phyloP scores from a whole-genome alignment of 768 basidiomycete species.

The Naematelia aurantialba region DNA sequence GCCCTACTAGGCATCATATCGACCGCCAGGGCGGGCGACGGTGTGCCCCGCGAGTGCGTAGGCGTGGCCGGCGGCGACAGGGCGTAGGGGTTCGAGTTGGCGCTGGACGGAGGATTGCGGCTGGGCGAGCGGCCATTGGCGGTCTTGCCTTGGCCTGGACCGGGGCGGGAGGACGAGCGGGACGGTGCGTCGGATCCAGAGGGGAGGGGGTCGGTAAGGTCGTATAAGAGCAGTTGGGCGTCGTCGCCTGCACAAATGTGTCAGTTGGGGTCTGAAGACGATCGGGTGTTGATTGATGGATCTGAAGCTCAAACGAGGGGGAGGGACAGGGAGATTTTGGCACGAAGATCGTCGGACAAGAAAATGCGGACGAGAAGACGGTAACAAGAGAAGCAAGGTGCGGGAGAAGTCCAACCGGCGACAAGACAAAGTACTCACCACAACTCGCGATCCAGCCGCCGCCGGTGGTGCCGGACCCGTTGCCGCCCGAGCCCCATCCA shows the following conservation, averaged over 20 bases:
- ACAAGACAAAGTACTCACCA: no score
- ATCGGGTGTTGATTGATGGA: constrained; percentile 4
- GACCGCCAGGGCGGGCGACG: constrained; percentile 19
- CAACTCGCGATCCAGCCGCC: constrained; percentile 82
- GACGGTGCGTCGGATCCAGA: background rate
- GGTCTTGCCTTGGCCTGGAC: constrained; percentile 40
- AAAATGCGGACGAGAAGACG: background rate
- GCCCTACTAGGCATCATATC: constrained; percentile 36
- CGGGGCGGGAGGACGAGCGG: constrained; percentile 14
- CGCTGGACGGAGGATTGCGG: constrained; percentile 1
- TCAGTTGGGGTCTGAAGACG: no score
- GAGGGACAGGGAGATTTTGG: constrained; percentile 11
- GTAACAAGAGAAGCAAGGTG: background rate
- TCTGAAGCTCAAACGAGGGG: background rate
- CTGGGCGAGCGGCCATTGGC: constrained; percentile 2
- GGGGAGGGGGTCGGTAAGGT: constrained; percentile 56
- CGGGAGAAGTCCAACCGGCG: no score
- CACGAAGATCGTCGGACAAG: constrained; percentile 1
- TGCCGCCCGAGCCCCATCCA: constrained; percentile 73
- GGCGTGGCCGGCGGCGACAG: constrained; percentile 24
- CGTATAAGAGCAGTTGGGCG: constrained; percentile 90
- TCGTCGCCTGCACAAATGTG: constrained; percentile 68
- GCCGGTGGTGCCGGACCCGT: constrained; percentile 51
- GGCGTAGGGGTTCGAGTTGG: constrained; percentile 25
- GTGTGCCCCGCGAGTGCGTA: constrained; percentile 10